Evolutionary conservation across 2,329 filamentous ascomycete genomes (phyloP).

Genomic region (Leptographium lundbergii): DNA sequence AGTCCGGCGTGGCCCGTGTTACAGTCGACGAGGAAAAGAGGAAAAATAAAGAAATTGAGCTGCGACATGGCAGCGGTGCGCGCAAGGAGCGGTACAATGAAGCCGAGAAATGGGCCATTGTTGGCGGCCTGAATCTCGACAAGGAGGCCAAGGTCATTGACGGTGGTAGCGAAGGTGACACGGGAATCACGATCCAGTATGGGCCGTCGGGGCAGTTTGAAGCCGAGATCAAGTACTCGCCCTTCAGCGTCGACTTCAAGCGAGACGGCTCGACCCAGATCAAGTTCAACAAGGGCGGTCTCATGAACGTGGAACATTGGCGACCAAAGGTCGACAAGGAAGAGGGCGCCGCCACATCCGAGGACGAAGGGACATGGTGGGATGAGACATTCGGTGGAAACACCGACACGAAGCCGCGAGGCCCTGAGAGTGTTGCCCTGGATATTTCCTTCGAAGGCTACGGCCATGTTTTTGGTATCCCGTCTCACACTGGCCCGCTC

Average conservation of each 20-base stretch:
- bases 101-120: constrained; percentile 71
- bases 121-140: constrained; percentile 66
- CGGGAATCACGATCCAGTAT: constrained; percentile 64
- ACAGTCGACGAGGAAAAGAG: constrained; percentile 86
- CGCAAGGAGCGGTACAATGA: constrained; percentile 94
- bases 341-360: constrained; percentile 28
- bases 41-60: constrained; percentile 74
- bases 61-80: constrained; percentile 71
- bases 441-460: constrained; percentile 91
- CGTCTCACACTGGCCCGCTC: constrained; percentile 79
- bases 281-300: constrained; percentile 77
- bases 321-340: constrained; percentile 64
- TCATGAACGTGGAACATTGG: constrained; percentile 95
- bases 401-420: constrained; percentile 88
- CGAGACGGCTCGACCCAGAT: constrained; percentile 71
- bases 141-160: constrained; percentile 61
- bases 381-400: constrained; percentile 93
- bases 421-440: constrained; percentile 80
- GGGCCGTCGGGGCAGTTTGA: constrained; percentile 66
- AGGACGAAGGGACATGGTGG: constrained; percentile 92
- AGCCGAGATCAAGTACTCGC: constrained; percentile 69
- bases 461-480: constrained; percentile 85
- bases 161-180: constrained; percentile 44
- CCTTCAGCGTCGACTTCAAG: constrained; percentile 78
- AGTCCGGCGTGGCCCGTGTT: constrained; percentile 78